Evolutionary conservation across 1,139 yeast genomes (phyloP).

Genomic region (Pichia sp.): DNA sequence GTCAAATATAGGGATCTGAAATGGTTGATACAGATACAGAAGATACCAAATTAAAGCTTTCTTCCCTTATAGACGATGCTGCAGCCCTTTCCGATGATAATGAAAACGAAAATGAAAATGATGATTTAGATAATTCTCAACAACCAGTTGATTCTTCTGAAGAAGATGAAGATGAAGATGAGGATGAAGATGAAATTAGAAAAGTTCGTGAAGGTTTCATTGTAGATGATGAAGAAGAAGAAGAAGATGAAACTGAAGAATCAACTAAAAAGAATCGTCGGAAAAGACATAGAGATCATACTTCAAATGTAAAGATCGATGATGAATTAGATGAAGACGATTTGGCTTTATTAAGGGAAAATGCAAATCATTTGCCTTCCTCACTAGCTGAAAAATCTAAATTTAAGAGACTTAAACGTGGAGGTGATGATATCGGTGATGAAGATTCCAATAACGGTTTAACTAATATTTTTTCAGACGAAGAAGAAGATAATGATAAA

Average conservation of each 20-base stretch:
- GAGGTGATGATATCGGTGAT: slow-evolving; percentile 35
- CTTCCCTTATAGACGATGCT: slow-evolving; percentile 15
- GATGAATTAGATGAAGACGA: slow-evolving; percentile 93
- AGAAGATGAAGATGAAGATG: slow-evolving; percentile 33
- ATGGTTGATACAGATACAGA: slow-evolving; percentile 14
- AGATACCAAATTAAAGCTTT: not conserved
- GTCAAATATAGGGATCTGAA: too few species aligned
- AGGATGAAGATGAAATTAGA: slow-evolving; percentile 40
- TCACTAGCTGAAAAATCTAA: slow-evolving; percentile 37
- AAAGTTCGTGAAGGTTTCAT: slow-evolving; percentile 53
- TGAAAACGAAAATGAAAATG: slow-evolving; percentile 7
- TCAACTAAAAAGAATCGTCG: slow-evolving; percentile 29
- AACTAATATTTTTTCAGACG: slow-evolving; percentile 82
- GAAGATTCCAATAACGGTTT: slow-evolving; percentile 38
- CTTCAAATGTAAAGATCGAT: slow-evolving; percentile 35
- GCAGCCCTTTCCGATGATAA: slow-evolving; percentile 18
- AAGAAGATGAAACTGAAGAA: slow-evolving; percentile 52
- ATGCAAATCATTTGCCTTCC: slow-evolving; percentile 60
- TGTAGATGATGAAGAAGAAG: slow-evolving; percentile 71
- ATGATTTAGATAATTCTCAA: slow-evolving; percentile 7
- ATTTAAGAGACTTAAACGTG: slow-evolving; percentile 80
- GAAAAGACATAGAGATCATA: slow-evolving; percentile 37
- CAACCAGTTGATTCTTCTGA: slow-evolving; percentile 27
- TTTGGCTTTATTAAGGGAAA: slow-evolving; percentile 83
- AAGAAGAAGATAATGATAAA: slow-evolving; percentile 41